Evolutionary conservation across 2,329 filamentous ascomycete genomes (phyloP), one percentile per base, ranked within the genome.

Genomic region (Aureobasidium zeae): DNA sequence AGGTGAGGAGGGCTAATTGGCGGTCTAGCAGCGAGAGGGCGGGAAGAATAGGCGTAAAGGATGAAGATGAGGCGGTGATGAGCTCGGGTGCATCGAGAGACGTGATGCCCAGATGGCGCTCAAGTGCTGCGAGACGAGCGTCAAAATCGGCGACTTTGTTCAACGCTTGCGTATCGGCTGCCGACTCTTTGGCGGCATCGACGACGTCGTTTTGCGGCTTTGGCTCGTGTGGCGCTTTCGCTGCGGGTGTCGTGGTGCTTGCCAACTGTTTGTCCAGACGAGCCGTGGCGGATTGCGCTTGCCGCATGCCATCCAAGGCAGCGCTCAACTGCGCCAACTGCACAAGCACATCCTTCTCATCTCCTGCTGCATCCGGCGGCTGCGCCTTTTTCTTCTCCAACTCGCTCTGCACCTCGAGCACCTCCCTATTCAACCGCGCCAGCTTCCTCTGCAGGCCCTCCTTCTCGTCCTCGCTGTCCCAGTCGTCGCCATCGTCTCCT

Each of bases 61-160:
- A 53, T 45, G 76, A 72, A 21, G n/a, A 25, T n/a, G n/a, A n/a
- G n/a, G 57, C 51, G 51, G 36, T 61, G 47, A 25, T 57, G 51
- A 72, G 77, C 52, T 79, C 79, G 1, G 81, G 74, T 51, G 83
- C 69, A 35, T 60, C 55, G n/a, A 63, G 49, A 16, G 80, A 79
- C 29, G 79, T 82, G 36, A 94, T 74, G 8, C 91, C 91, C 20
- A 98, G 74, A 1, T 80, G 76, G 52, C 79, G 79, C 66, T 98
- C 91, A 35, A 98, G 69, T 21, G 83, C 68, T 2, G 81, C 69
- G 15, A 98, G 75, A 4, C 91, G 78, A 21, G 77, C 74, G 58
- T 96, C 89, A 55, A 98, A 95, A 50, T 91, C 83, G 17, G 88
- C 85, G 5, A 86, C 82, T 61, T 87, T 84, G 24, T 80, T 77